Evolutionary conservation across 331 rosid species (phyloP).

Genomic region (Quercus lobata): DNA sequence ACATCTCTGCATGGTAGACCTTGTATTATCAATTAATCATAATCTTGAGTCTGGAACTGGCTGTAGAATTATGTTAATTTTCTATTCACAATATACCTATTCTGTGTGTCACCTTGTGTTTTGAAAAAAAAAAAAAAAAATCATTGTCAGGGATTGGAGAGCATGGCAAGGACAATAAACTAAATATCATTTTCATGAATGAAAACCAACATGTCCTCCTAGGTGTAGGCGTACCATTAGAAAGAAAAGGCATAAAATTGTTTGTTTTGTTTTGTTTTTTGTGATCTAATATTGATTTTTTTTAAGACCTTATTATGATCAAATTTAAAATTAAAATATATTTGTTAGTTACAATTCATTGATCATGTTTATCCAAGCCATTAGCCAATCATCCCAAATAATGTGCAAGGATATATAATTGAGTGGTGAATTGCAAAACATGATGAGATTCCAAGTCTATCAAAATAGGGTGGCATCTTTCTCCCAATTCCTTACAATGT

Average conservation of each 20-base stretch:
- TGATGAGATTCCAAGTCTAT: not conserved
- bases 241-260: not conserved
- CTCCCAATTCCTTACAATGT: not conserved
- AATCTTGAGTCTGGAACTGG: slow-evolving; percentile 51
- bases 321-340: not conserved
- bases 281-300: not conserved
- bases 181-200: slow-evolving; percentile 11
- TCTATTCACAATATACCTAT: slow-evolving; percentile 16
- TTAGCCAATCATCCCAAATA: no score
- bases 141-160: not conserved
- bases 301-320: not conserved
- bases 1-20: slow-evolving; percentile 37
- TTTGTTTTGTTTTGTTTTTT: not conserved
- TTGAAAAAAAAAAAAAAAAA: slow-evolving; percentile 6
- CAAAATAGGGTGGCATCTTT: slow-evolving; percentile 15
- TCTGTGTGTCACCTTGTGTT: slow-evolving; percentile 24
- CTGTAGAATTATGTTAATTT: slow-evolving; percentile 51
- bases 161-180: not conserved
- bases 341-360: no score
- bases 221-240: slow-evolving; percentile 3
- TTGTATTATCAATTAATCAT: slow-evolving; percentile 35
- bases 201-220: slow-evolving; percentile 1
- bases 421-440: not conserved
- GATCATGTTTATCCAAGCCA: no score
- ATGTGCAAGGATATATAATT: no score